phyloP scores from a whole-genome alignment of 352 stramenopile species.

The Phytophthora pluvialis region DNA sequence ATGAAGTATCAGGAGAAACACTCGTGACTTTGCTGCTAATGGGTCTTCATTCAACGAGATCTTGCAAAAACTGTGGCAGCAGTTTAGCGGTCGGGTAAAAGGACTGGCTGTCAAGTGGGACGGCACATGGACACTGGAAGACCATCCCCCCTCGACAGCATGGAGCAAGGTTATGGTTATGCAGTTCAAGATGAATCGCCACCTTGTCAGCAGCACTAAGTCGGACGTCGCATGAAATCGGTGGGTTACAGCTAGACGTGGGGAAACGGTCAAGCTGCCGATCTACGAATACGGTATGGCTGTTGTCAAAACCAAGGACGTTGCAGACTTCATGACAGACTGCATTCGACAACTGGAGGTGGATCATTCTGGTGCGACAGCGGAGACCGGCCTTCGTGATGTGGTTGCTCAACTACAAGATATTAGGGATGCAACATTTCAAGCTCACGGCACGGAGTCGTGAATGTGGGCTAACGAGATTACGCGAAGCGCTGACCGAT shows the following conservation, averaged over 20 bases:
- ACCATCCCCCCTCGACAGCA: neutral
- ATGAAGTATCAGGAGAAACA: slow-evolving; percentile 3
- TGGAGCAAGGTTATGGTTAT: neutral
- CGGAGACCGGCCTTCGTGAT: slow-evolving; percentile 1
- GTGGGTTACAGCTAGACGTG: neutral
- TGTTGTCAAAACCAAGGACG: neutral
- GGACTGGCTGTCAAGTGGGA: neutral
- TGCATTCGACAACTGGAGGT: neutral
- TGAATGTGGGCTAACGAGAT: slow-evolving; percentile 17
- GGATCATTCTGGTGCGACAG: neutral
- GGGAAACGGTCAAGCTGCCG: neutral
- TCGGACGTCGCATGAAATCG: neutral
- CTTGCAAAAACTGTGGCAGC: neutral
- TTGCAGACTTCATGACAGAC: neutral
- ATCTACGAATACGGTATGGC: slow-evolving; percentile 3
- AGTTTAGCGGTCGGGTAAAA: neutral
- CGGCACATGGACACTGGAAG: neutral
- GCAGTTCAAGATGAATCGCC: neutral
- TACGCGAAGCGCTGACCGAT: slow-evolving; percentile 9
- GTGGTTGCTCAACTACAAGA: neutral
- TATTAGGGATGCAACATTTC: slow-evolving; percentile 13
- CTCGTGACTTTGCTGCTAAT: slow-evolving; percentile 1
- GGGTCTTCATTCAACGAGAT: neutral
- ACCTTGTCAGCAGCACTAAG: neutral
- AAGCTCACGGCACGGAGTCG: neutral